Conservation (phyloP, 306 rosid genomes). For the Carpinus fangiana region DNA sequence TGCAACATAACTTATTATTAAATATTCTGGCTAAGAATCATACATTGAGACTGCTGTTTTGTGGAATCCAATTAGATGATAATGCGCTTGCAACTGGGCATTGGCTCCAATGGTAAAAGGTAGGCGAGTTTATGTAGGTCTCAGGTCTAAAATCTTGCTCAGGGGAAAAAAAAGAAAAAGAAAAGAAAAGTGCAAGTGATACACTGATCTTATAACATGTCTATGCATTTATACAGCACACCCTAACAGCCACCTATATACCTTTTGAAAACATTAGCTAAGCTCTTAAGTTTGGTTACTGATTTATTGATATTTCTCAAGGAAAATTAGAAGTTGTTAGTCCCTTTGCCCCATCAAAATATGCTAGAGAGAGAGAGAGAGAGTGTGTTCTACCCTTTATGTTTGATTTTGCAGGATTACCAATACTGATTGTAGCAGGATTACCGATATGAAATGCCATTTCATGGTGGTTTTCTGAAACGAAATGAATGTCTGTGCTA, state of each 20-base stretch:
- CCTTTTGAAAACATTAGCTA: background rate
- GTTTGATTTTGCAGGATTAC: background rate
- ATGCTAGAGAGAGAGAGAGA: background rate
- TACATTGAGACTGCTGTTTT: background rate
- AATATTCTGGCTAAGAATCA: background rate
- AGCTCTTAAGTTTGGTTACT: background rate
- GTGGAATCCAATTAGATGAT: background rate
- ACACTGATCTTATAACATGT: background rate
- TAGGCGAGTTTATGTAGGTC: background rate
- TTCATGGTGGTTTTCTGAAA: too few relatives aligned
- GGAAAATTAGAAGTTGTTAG: background rate
- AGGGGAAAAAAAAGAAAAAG: slow-evolving; percentile 12
- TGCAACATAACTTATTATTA: background rate
- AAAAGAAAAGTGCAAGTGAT: background rate
- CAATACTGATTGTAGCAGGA: background rate
- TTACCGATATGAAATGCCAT: too few relatives aligned
- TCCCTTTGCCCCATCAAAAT: too few relatives aligned
- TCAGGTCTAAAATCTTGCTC: slow-evolving; percentile 14
- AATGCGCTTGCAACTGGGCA: background rate
- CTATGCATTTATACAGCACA: background rate
- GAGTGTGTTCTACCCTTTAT: background rate
- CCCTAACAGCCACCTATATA: background rate
- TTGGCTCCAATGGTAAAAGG: background rate
- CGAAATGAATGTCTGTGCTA: background rate
- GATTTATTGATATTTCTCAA: background rate